Conservation (phyloP, 2,329 filamentous ascomycete genomes). For the Fusarium sp. region DNA sequence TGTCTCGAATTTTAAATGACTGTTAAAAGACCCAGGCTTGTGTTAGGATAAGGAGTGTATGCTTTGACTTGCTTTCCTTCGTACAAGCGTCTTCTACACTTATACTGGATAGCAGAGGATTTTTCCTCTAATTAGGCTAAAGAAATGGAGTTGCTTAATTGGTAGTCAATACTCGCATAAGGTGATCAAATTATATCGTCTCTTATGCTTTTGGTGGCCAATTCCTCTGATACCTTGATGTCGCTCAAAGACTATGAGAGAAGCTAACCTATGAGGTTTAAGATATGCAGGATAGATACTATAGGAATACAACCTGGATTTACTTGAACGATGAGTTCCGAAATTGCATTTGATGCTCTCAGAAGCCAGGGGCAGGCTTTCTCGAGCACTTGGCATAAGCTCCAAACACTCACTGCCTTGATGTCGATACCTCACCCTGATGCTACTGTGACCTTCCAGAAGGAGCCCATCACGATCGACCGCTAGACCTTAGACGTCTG, state of each 20-base stretch:
- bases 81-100: neutral
- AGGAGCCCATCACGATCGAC: neutral
- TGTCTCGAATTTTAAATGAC: neutral
- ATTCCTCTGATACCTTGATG: neutral
- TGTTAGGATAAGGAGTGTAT: neutral
- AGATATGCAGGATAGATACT: neutral
- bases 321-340: neutral
- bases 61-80: neutral
- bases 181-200: neutral
- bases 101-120: neutral
- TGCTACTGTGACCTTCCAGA: neutral
- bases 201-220: neutral
- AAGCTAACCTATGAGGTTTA: neutral
- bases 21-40: neutral
- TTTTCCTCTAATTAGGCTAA: neutral
- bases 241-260: neutral
- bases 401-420: neutral
- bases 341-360: neutral
- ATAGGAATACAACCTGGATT: neutral
- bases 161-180: neutral
- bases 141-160: neutral
- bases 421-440: neutral
- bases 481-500: neutral
- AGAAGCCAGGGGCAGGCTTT: neutral
- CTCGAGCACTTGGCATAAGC: neutral